Evolutionary conservation across 2,329 filamentous ascomycete genomes (phyloP), one percentile per base, ranked within the genome.

Genomic region (Ceratocystis lukuohia): DNA sequence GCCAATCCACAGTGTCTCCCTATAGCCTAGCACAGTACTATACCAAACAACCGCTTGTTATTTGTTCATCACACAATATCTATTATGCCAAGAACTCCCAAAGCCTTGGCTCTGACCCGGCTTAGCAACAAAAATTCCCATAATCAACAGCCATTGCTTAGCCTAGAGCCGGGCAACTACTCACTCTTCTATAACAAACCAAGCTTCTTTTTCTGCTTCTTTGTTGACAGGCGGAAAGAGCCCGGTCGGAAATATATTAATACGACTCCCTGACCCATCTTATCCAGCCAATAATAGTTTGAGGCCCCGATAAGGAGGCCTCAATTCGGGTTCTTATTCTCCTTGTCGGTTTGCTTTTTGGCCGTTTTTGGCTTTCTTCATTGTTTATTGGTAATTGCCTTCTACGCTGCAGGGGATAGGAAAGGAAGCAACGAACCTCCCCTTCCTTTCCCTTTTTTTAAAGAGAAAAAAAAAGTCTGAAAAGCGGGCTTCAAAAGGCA

Each of bases 261-360:
- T 30, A 17, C 25, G 25, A 57, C 25, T 33, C 25, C 53, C 53
- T 33, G 25, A 30, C 25, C 46, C 28, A 17, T 33, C 53, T 59
- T 59, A 59, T 59, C 28, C 28, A 59, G 53, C 53, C 53, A 59
- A 59, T 59, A 33, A 30, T 33, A 33, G 53, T 59, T 59, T 59
- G 53, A 59, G 53, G 53, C 53, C 33, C 53, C n/a, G 28, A 59
- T 59, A 59, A 59, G 28, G 33, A 7, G 53, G 53, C 53, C 53
- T 59, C 53, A 59, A 59, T 37, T 59, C 53, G 53, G n/a, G 53
- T 22, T 8, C 46, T n/a, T 4, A 22, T 22, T 59, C 28, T 59
- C 15, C 53, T 59, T 8, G 20, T 53, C 8, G 8, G 48, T 53
- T 7, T 59, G 33, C 33, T 37, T 37, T 37, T 37, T 37, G 33